phyloP scores from a whole-genome alignment of 163 green algal species.

The Chloroidium sp. region DNA sequence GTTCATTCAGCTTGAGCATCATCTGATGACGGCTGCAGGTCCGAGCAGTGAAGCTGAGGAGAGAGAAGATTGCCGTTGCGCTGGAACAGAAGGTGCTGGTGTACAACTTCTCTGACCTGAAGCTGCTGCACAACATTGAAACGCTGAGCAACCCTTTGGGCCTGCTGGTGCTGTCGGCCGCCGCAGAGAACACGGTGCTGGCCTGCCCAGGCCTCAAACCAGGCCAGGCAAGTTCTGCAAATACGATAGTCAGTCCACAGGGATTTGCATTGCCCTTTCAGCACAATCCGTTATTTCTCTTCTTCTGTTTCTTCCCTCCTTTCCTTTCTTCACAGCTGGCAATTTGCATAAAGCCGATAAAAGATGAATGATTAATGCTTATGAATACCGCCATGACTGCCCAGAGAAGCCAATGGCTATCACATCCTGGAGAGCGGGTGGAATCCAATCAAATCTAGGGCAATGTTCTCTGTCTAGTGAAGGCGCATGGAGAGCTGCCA shows the following conservation, averaged over 20 bases:
- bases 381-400: too few relatives aligned
- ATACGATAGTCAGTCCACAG: background rate
- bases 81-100: slow-evolving; percentile 85
- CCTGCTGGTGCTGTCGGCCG: slow-evolving; percentile 73
- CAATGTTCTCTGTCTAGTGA: too few relatives aligned
- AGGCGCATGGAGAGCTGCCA: too few relatives aligned
- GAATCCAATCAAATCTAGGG: too few relatives aligned
- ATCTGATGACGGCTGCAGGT: slow-evolving; percentile 37
- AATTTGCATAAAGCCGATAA: background rate
- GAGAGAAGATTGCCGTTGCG: slow-evolving; percentile 83
- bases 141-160: slow-evolving; percentile 76
- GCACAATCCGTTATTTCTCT: too few relatives aligned
- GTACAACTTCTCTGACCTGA: slow-evolving; percentile 91
- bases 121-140: slow-evolving; percentile 79
- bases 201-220: slow-evolving; percentile 84
- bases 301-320: too few relatives aligned
- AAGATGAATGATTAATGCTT: too few relatives aligned
- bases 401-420: too few relatives aligned
- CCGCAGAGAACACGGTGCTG: slow-evolving; percentile 73
- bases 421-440: too few relatives aligned
- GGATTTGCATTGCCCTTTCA: too few relatives aligned
- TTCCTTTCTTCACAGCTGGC: too few relatives aligned
- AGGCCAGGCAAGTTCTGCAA: slow-evolving; percentile 59
- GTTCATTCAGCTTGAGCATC: background rate
- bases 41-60: slow-evolving; percentile 70